Evolutionary conservation across 306 rosid genomes (phyloP), one percentile per base, ranked within the genome.

Genomic region (Nissolia schottii): DNA sequence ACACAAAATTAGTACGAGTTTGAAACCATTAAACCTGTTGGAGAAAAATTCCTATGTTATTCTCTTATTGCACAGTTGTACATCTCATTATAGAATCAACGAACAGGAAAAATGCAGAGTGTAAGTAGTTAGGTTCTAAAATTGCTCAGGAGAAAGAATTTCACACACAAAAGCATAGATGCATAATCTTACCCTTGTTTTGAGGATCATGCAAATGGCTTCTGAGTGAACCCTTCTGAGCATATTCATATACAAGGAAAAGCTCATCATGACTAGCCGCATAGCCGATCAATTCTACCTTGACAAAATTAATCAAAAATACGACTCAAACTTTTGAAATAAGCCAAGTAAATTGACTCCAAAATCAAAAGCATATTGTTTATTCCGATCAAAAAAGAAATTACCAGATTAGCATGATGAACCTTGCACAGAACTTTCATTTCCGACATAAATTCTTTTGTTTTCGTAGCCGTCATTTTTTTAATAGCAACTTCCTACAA

Each of bases 271-370:
- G 93, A 74, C 89, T 89, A 38, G 96, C 91, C 6, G 93, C 93
- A 81, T 91, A 95, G 60, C 99, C 99, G 79, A 95, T 91, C 96
- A 95, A 89, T 79, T 95, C 99, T 85, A 95, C 97, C 99, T 95
- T 86, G 87, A 95, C 73, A 91, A 76, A 78, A 50, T 76, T 62
- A 80, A 87, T 46, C 63, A 53, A 83, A 69, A 46, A 59, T 60
- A 69, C 27, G 51, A 77, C 85, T 87, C 85, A 87, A 70, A 64
- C 29, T 49, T 79, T 71, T 34, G 72, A 77, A 73, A 67, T 75
- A 55, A 46, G 40, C 25, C 56, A 65, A 53, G 70, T 27, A 74
- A n/a, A 59, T 67, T 80, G 67, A 75, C 81, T 63, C 45, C 73
- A 70, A 79, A 75, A 66, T 28, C 67, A 29, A 83, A n/a, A 51